These are phyloP conservation scores for Gnetum montanum DNA, from an alignment of 75 land plant genomes.

Conservation along the genomic window DNA sequence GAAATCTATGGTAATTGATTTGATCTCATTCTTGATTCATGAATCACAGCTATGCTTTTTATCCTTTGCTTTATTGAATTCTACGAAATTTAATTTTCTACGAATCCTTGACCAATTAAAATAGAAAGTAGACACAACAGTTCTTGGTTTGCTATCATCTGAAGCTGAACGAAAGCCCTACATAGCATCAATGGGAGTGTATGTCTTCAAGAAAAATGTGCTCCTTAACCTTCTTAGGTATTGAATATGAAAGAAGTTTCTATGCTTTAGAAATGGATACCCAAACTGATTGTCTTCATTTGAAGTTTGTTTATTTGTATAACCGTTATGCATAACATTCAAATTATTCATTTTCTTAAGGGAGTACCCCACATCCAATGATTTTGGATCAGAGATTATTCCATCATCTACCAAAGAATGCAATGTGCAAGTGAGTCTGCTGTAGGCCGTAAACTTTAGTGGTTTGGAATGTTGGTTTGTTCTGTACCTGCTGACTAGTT, in stretches of 20 bases:
- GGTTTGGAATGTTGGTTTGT: no score
- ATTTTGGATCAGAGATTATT: slow-evolving; percentile 89
- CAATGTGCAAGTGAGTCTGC: slow-evolving; percentile 36
- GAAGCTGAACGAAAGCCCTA: slow-evolving; percentile 83
- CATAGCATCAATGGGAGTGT: slow-evolving; percentile 98
- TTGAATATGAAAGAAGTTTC: background rate
- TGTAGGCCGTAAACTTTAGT: no score
- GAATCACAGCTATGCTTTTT: background rate
- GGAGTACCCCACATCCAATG: slow-evolving; percentile 94
- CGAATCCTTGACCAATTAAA: slow-evolving; percentile 6
- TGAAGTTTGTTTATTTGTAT: background rate
- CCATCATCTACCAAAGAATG: slow-evolving; percentile 81
- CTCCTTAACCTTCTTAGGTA: slow-evolving; percentile 93
- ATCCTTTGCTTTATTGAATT: background rate
- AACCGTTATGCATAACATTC: background rate
- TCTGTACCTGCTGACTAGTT: no score
- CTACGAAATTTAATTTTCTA: background rate
- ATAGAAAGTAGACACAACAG: slow-evolving; percentile 86
- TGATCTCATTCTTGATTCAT: background rate
- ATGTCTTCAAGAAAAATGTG: slow-evolving; percentile 86
- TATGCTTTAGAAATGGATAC: no score
- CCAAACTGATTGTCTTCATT: no score
- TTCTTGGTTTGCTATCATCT: slow-evolving; percentile 69
- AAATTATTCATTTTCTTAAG: slow-evolving; percentile 14
- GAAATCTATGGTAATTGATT: slow-evolving; percentile 64